Evolutionary conservation across 164 flowering plant genomes (phyloP), one percentile per base, ranked within the genome.

Genomic region (Nymphaea thermarum): DNA sequence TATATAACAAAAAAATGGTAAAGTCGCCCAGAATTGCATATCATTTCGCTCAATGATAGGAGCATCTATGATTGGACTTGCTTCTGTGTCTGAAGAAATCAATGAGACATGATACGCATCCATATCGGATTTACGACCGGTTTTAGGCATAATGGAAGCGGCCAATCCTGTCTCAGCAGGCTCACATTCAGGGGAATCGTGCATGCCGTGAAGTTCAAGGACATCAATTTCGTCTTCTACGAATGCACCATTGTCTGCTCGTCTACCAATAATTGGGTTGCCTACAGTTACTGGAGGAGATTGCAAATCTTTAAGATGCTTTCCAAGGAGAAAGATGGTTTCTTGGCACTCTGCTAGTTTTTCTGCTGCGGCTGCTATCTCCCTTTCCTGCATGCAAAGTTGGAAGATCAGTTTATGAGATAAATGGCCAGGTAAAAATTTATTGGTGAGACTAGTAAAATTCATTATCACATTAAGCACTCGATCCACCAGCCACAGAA

Each of bases 271-370:
- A 72, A 51, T 41, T 51, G 85, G 83, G 6, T 86, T 79, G 16
- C 85, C 88, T 66, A 68, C 15, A 14, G 86, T 93, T 44, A 84
- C 60, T 64, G 84, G 82, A n/a, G 97, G 62, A 6, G 64, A 93
- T 12, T 86, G 86, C 76, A 95, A 43, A 43, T 88, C 45, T 44
- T 88, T 83, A 76, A 91, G 77, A 68, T 95, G 98, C 81, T 75
- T 88, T 51, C 97, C 88, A 4, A 94, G 96, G 77, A 91, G 87
- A 76, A 82, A 82, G 72, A 94, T 90, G 62, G 93, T 94, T 75
- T 94, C 97, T 75, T 94, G 99, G 74, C 99, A 94, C 73, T 90
- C 91, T 3, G 96, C 97, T 7, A 94, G 81, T 78, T 85, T 94
- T 76, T 87, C 99, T 62, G 98, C 95, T 45, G 98, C 97, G 66